A percentile compares a stretch with the other conserved stretches of the same genome.
Conservation (phyloP, 2,329 filamentous ascomycete genomes). For the Dothideomycetes sp. region DNA sequence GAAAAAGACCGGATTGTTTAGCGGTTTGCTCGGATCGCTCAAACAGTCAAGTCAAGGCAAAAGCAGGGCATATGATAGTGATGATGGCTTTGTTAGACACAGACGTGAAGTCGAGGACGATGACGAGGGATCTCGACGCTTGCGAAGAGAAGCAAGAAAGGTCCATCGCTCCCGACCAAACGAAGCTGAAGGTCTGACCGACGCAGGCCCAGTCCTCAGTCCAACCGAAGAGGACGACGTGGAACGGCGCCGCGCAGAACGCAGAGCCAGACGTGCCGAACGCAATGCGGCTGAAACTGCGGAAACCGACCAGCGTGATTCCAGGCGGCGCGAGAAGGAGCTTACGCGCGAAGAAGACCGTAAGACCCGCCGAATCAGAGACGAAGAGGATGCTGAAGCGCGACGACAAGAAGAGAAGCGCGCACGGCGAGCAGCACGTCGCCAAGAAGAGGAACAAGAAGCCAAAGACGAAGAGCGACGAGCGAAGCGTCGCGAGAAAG, state of each 20-base stretch:
- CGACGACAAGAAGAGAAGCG: constrained; percentile 29
- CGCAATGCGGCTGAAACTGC: constrained; percentile 25
- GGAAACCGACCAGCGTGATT: constrained; percentile 24
- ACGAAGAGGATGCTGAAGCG: constrained; percentile 22
- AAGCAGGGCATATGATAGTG: constrained; percentile 23
- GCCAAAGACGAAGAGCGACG: constrained; percentile 9
- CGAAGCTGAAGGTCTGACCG: constrained; percentile 16
- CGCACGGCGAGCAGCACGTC: constrained; percentile 21
- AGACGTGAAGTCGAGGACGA: constrained; percentile 19
- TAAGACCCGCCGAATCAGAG: constrained; percentile 17
- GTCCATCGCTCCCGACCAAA: constrained; percentile 20
- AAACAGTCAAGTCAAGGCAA: constrained; percentile 20
- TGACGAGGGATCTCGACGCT: constrained; percentile 22
- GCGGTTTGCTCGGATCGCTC: constrained; percentile 39
- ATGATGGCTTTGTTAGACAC: constrained; percentile 18
- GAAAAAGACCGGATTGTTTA: constrained; percentile 45
- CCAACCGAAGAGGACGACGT: constrained; percentile 19
- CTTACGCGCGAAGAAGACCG: constrained; percentile 24
- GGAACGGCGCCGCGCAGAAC: constrained; percentile 21
- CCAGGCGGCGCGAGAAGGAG: constrained; percentile 26
- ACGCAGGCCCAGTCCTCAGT: constrained; percentile 13
- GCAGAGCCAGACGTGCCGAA: constrained; percentile 20
- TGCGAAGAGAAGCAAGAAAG: constrained; percentile 24
- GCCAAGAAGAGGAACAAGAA: constrained; percentile 16
- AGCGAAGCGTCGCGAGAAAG: constrained; percentile 7